Evolutionary conservation across 2,329 filamentous ascomycete species (phyloP).

Genomic region (Torrubiellomyces zombiae): DNA sequence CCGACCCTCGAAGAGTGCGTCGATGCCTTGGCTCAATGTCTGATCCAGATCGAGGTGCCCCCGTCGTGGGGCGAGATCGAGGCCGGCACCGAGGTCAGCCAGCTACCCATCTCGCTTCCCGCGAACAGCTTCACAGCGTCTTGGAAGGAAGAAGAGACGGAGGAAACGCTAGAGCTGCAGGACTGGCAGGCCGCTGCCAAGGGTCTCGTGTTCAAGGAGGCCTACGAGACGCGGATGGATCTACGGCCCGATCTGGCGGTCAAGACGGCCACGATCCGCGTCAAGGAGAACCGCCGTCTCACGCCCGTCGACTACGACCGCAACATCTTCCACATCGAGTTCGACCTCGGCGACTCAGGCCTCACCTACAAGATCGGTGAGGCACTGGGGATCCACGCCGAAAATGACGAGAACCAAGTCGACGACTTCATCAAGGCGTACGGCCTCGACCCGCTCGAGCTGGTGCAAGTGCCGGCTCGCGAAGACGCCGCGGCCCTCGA

Average conservation of each 20-base stretch:
- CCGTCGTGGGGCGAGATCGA: constrained; percentile 59
- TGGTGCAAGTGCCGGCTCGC: constrained; percentile 82
- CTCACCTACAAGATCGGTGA: constrained; percentile 95
- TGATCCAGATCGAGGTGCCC: constrained; percentile 61
- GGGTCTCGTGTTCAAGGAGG: constrained; percentile 85
- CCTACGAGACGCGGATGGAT: constrained; percentile 54
- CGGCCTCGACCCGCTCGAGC: constrained; percentile 61
- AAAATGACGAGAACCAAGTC: constrained; percentile 72
- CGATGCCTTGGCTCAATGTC: constrained; percentile 49
- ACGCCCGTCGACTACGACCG: constrained; percentile 82
- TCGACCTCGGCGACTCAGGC: constrained; percentile 80
- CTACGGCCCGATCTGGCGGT: constrained; percentile 75
- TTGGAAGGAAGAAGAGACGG: constrained; percentile 54
- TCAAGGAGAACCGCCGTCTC: constrained; percentile 89
- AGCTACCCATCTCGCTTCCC: constrained; percentile 48
- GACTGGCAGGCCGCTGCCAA: constrained; percentile 77
- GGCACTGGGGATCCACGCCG: constrained; percentile 86
- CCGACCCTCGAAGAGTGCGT: constrained; percentile 36
- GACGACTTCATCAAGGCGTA: constrained; percentile 81
- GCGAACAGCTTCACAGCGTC: constrained; percentile 71
- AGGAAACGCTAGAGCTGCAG: constrained; percentile 47
- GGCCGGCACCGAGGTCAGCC: constrained; percentile 33
- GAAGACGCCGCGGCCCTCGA: constrained; percentile 61
- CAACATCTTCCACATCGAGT: constrained; percentile 99
- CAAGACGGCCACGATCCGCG: constrained; percentile 74